Evolutionary conservation across 73 alveolate genomes (phyloP).

Genomic region (Loxodes magnus): DNA sequence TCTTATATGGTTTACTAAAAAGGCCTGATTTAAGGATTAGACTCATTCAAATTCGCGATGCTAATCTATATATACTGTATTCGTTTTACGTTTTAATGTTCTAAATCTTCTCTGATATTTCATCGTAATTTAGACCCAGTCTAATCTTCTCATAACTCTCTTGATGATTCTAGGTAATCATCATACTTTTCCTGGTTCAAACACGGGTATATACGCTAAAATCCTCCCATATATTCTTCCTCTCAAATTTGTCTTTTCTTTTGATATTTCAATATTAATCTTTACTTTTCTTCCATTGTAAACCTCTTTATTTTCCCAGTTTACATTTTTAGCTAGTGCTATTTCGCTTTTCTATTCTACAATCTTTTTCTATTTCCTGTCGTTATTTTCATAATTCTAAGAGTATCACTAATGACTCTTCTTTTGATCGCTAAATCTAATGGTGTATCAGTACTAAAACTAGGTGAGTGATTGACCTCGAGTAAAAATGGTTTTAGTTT

Average conservation of each 20-base stretch:
- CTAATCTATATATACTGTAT: no score
- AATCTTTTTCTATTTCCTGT: background rate
- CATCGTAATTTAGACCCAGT: no score
- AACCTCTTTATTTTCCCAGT: constrained; percentile 16
- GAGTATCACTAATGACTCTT: constrained; percentile 22
- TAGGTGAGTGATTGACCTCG: no score
- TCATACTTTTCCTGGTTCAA: background rate
- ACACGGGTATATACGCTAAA: constrained; percentile 11
- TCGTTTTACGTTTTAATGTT: no score
- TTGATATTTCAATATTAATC: background rate
- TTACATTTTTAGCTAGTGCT: constrained; percentile 11
- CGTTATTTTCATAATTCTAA: constrained; percentile 12
- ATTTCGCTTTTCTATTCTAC: background rate
- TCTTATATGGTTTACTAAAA: no score
- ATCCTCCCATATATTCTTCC: constrained; percentile 11
- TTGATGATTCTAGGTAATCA: background rate
- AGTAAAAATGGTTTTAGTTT: no score
- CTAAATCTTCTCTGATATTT: no score
- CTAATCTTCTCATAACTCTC: constrained; percentile 1
- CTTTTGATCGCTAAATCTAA: constrained; percentile 22
- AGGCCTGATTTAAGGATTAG: no score
- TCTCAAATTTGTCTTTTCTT: constrained; percentile 6
- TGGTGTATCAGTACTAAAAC: constrained; percentile 31
- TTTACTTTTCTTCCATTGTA: constrained; percentile 9
- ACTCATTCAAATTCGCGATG: no score